Evolutionary conservation across 371 early-diverging fungal genomes (phyloP).

Genomic region (Zopfochytrium polystomum): DNA sequence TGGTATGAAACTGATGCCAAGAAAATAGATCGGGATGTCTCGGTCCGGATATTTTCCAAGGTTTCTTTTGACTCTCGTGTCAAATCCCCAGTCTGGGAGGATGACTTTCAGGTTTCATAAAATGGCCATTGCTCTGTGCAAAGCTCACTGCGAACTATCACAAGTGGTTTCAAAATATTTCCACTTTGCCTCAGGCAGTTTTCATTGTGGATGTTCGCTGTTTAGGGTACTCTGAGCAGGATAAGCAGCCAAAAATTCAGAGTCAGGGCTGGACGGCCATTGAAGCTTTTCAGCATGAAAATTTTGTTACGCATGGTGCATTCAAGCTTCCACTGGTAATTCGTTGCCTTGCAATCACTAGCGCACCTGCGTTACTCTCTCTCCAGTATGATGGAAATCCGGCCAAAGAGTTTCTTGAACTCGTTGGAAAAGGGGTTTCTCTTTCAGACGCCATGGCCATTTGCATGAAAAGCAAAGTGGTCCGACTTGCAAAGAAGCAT

Average conservation of each 20-base stretch:
- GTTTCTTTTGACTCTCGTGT: conserved; percentile 5
- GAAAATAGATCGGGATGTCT: not conserved
- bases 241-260: conserved; percentile 11
- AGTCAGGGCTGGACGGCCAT: conserved; percentile 22
- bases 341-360: no score
- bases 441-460: not conserved
- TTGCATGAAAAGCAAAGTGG: conserved; percentile 1
- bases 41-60: conserved; percentile 6
- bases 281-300: conserved; percentile 1
- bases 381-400: conserved; percentile 15
- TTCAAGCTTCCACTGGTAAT: conserved; percentile 21
- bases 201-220: conserved; percentile 18
- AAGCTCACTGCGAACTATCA: not conserved
- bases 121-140: not conserved
- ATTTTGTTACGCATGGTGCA: conserved; percentile 7
- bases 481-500: not conserved
- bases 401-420: conserved; percentile 1
- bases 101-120: conserved; percentile 14
- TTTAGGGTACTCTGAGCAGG: conserved; percentile 9
- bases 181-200: not conserved
- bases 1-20: not conserved
- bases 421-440: not conserved
- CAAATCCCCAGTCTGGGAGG: conserved; percentile 18
- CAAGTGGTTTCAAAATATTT: conserved; percentile 7
- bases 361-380: not conserved